phyloP scores from a whole-genome alignment of 2,329 filamentous ascomycete species.

The Pezicula rhizophila region DNA sequence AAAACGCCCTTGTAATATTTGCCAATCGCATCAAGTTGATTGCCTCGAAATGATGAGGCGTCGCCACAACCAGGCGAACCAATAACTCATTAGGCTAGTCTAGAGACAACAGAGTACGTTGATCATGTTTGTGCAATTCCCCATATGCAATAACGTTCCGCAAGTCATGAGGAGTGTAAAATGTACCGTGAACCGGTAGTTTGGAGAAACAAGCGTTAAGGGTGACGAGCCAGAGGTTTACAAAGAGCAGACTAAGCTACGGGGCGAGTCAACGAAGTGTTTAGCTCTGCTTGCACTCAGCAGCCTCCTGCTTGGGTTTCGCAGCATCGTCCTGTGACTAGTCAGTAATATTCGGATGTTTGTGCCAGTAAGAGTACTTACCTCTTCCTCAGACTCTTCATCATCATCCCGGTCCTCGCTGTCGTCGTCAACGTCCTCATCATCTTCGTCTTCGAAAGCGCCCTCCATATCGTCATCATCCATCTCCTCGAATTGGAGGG shows the following conservation, averaged over 20 bases:
- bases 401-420: slow-evolving; percentile 73
- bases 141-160: neutral
- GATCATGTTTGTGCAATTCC: slow-evolving; percentile 8
- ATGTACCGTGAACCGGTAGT: neutral
- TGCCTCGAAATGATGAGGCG: neutral
- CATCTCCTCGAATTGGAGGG: slow-evolving; percentile 90
- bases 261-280: slow-evolving; percentile 1
- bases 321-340: slow-evolving; percentile 69
- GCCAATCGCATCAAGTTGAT: neutral
- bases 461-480: slow-evolving; percentile 78
- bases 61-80: slow-evolving; percentile 3
- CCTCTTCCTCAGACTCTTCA: slow-evolving; percentile 73
- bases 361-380: slow-evolving; percentile 33
- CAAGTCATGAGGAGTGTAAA: neutral
- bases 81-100: slow-evolving; percentile 25
- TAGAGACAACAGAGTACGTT: slow-evolving; percentile 19
- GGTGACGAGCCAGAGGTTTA: neutral
- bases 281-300: slow-evolving; percentile 95
- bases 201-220: slow-evolving; percentile 3
- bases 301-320: slow-evolving; percentile 89
- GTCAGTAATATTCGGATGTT: slow-evolving; percentile 16
- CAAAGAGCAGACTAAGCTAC: neutral
- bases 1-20: neutral
- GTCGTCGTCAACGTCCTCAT: slow-evolving; percentile 84
- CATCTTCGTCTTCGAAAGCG: slow-evolving; percentile 77